A percentile compares a stretch with the other conserved stretches of the same genome.
phyloP scores from a whole-genome alignment of 208 protist genomes.

The Trypanosoma mega region DNA sequence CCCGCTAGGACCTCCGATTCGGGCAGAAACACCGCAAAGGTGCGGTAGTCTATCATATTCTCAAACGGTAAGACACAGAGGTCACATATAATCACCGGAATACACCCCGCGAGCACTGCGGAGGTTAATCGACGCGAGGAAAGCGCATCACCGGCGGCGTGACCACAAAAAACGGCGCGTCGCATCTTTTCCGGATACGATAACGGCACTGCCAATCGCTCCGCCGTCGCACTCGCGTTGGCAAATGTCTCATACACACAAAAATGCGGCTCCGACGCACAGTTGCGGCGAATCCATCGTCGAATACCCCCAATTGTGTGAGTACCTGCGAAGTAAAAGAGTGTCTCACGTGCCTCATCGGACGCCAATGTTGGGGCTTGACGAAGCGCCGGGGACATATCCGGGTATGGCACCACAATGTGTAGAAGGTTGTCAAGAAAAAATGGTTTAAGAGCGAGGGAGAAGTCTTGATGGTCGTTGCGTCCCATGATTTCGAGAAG shows the following conservation, averaged over 20 bases:
- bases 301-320: slow-evolving; percentile 30
- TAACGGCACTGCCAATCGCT: slow-evolving; percentile 7
- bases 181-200: slow-evolving; percentile 17
- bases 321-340: slow-evolving; percentile 26
- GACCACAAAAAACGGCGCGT: slow-evolving; percentile 23
- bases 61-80: slow-evolving; percentile 27
- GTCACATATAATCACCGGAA: slow-evolving; percentile 31
- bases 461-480: slow-evolving; percentile 30
- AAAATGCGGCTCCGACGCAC: background rate
- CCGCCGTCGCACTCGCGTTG: slow-evolving; percentile 5
- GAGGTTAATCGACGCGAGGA: slow-evolving; percentile 23
- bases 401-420: slow-evolving; percentile 28
- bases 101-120: slow-evolving; percentile 24
- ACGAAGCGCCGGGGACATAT: slow-evolving; percentile 14
- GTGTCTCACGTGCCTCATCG: background rate
- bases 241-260: slow-evolving; percentile 26
- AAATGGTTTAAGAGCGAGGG: slow-evolving; percentile 26
- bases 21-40: slow-evolving; percentile 25
- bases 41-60: slow-evolving; percentile 25
- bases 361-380: background rate
- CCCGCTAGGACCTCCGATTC: slow-evolving; percentile 22
- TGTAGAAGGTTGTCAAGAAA: slow-evolving; percentile 15
- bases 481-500: slow-evolving; percentile 28
- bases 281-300: slow-evolving; percentile 26
- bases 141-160: slow-evolving; percentile 25